Base-by-base conservation (phyloP, 768 basidiomycete genomes). In the Holtermanniella nyarrowii region DNA sequence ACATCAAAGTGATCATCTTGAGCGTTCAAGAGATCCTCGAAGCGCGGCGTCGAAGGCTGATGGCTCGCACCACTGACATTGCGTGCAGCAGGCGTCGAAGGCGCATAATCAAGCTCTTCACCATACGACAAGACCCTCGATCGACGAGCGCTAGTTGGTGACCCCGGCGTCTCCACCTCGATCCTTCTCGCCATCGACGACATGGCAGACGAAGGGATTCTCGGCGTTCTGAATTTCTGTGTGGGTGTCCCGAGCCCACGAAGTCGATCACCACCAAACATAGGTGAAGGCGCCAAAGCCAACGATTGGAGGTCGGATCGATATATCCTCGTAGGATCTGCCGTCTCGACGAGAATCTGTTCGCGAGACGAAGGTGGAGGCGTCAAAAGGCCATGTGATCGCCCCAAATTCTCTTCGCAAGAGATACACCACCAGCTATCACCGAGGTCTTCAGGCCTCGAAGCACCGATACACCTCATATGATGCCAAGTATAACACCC, bases 401-500 rank as follows among this genome's bases (percentile, higher is more conserved):
- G 53, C 51, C 12, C 31, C 23, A 39, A 25, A 7, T 7, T 37
- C 10, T 16, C 47, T 40, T 54, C 47, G 46, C 60, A 62, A 5
- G 20, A 26, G 13, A 55, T 52, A 46, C 65, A 67, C 60, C 60
- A 64, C 65, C 65, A 67, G 21, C 58, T 54, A 26, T 48, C 26
- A 4, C 54, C 52, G 26, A 63, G 45, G 31, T 46, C 37, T 42
- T 26, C 62, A 61, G 39, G 60, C 62, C 44, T 57, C 56, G 49
- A 67, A 55, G 11, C 55, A 55, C 44, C 60, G 58, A 39, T 62
- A 67, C 18, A 54, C 10, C 10, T 48, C 21, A 64, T 50, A 40
- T 67, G 65, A 48, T 67, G 65, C 62, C 63, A 67, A 1, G 58
- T 62, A 45, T 60, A 57, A 49, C 65, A 67, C 5, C 55, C 49